phyloP scores from a whole-genome alignment of 768 basidiomycete genomes.

The Hygrophorus russula region DNA sequence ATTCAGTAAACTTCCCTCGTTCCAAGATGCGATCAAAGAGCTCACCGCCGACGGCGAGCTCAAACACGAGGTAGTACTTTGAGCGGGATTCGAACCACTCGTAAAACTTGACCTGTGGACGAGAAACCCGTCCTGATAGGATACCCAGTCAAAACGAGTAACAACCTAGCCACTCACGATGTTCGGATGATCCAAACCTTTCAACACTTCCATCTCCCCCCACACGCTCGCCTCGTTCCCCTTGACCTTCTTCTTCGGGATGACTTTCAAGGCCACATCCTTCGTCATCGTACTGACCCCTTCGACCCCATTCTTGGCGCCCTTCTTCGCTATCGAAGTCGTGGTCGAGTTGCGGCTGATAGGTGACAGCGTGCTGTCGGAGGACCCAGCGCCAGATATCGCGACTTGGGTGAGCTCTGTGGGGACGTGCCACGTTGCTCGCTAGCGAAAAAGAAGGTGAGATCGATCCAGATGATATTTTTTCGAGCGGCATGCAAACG shows the following conservation, averaged over 20 bases:
- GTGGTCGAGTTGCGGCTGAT: constrained; percentile 11
- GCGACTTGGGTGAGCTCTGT: constrained; percentile 44
- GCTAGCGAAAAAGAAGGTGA: constrained; percentile 23
- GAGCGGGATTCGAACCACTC: constrained; percentile 93
- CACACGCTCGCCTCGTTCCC: constrained; percentile 83
- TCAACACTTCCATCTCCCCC: constrained; percentile 89
- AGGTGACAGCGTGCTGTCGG: constrained; percentile 7
- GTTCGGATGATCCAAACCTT: constrained; percentile 83
- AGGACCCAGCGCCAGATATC: constrained; percentile 44
- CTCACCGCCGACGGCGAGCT: constrained; percentile 90
- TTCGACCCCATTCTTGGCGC: constrained; percentile 1
- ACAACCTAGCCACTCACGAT: constrained; percentile 49
- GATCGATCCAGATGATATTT: not conserved
- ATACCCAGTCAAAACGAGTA: not conserved
- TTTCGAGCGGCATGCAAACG: constrained; percentile 7
- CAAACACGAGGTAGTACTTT: constrained; percentile 94
- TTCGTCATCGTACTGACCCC: constrained; percentile 31
- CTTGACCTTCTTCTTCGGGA: constrained; percentile 92
- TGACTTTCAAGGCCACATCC: constrained; percentile 82
- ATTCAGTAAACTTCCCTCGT: constrained; percentile 88
- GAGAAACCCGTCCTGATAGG: not conserved
- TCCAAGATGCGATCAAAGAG: constrained; percentile 82
- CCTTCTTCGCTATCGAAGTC: constrained; percentile 12
- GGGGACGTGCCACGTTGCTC: constrained; percentile 72
- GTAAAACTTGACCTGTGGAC: constrained; percentile 77